Percentiles rank a stretch among this genome's conserved stretches.
Conservation (phyloP, 1,139 yeast species). For the Pichia sp. region DNA sequence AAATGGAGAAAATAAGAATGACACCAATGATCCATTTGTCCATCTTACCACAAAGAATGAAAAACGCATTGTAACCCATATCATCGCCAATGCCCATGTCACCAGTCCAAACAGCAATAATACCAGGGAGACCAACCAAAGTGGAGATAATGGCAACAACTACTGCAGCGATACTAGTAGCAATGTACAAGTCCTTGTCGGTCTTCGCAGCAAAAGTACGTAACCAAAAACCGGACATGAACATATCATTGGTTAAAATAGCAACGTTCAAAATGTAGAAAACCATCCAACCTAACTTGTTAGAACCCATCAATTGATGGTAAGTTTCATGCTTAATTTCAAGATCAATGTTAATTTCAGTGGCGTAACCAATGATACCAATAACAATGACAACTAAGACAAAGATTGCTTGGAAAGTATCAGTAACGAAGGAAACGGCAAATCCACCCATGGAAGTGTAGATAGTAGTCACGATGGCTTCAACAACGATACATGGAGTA, state of each 20-base stretch:
- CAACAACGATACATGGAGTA: constrained; percentile 75
- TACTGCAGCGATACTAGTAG: constrained; percentile 67
- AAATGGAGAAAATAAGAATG: constrained; percentile 64
- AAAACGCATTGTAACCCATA: constrained; percentile 61
- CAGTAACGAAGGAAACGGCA: constrained; percentile 82
- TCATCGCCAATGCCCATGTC: constrained; percentile 53
- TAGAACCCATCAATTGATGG: constrained; percentile 41
- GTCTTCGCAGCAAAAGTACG: constrained; percentile 85
- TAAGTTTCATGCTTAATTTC: constrained; percentile 59
- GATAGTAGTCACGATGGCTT: constrained; percentile 79
- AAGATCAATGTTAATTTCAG: constrained; percentile 64
- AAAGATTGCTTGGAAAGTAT: constrained; percentile 75
- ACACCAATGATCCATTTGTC: constrained; percentile 89
- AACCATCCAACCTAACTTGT: constrained; percentile 82
- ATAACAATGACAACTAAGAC: constrained; percentile 62
- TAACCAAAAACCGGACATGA: constrained; percentile 90
- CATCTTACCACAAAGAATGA: constrained; percentile 59
- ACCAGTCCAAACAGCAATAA: constrained; percentile 89
- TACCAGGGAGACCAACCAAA: constrained; percentile 75
- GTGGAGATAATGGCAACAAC: constrained; percentile 58
- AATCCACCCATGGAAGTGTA: constrained; percentile 91
- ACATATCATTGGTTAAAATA: constrained; percentile 82
- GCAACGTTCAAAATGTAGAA: constrained; percentile 80
- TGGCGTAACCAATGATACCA: constrained; percentile 76
- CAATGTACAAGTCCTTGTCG: constrained; percentile 67